These are phyloP conservation scores for Rubus parviflorus DNA, from an alignment of 306 rosid species.

Conservation along the genomic window DNA sequence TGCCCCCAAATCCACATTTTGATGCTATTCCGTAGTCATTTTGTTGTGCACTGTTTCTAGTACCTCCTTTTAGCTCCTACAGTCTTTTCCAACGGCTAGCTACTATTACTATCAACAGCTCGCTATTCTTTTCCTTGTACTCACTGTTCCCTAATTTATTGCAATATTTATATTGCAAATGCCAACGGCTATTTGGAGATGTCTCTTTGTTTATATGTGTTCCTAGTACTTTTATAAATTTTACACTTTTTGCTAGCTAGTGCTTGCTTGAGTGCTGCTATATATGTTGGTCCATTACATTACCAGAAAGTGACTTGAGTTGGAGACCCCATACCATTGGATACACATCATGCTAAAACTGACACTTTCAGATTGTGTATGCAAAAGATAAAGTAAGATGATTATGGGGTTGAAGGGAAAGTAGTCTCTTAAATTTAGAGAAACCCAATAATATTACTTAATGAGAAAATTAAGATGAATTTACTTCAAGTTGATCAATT, in stretches of 20 bases:
- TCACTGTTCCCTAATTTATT: background rate
- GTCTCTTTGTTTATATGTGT: background rate
- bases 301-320: background rate
- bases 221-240: background rate
- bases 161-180: background rate
- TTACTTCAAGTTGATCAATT: background rate
- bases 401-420: background rate
- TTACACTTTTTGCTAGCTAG: background rate
- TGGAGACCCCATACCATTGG: background rate
- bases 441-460: background rate
- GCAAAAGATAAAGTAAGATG: background rate
- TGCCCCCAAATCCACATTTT: slow-evolving; percentile 7
- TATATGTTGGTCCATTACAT: background rate
- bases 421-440: background rate
- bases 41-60: slow-evolving; percentile 5
- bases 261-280: background rate
- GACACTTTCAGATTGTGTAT: background rate
- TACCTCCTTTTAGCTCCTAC: background rate
- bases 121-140: background rate
- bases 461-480: background rate
- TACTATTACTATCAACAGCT: background rate
- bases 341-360: background rate
- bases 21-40: background rate
- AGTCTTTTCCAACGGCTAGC: background rate
- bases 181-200: slow-evolving; percentile 22